A percentile compares a stretch with the other conserved stretches of the same genome.
phyloP scores from a whole-genome alignment of 1,284 basidiomycete species.

The Heterobasidion annosum region DNA sequence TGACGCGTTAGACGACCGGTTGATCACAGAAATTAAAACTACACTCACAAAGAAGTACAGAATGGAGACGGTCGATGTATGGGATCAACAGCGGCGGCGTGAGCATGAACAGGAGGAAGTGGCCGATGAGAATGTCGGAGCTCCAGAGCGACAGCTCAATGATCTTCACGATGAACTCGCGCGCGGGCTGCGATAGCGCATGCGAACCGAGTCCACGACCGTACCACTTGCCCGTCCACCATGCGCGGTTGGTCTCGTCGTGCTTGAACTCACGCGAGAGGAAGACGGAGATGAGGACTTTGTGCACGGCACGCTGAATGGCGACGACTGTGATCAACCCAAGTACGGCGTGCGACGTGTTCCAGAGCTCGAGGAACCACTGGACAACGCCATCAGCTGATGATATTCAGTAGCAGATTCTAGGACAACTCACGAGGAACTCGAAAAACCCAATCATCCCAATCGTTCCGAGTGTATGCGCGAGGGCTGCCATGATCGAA shows the following conservation, averaged over 20 bases:
- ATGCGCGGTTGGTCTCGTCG: constrained; percentile 93
- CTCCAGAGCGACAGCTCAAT: constrained; percentile 78
- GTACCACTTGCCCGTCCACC: constrained; percentile 98
- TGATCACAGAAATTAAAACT: constrained; percentile 11
- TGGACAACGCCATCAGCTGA: constrained; percentile 22
- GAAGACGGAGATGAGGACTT: constrained; percentile 87
- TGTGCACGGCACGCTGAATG: constrained; percentile 87
- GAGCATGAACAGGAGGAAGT: constrained; percentile 68
- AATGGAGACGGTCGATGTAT: constrained; percentile 69
- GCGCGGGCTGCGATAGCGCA: constrained; percentile 82
- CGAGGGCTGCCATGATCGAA: constrained; percentile 82
- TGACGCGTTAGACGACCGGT: constrained; percentile 12
- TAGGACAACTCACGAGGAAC: constrained; percentile 63
- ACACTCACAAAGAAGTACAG: constrained; percentile 62
- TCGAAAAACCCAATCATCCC: constrained; percentile 93
- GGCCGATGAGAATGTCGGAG: constrained; percentile 63
- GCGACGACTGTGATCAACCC: constrained; percentile 82
- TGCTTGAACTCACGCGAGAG: constrained; percentile 95
- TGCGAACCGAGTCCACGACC: constrained; percentile 83
- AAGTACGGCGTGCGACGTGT: constrained; percentile 83
- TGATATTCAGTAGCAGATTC: constrained; percentile 2
- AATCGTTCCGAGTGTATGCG: constrained; percentile 71
- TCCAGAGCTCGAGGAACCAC: constrained; percentile 95
- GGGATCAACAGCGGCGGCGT: constrained; percentile 67
- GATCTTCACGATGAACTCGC: constrained; percentile 85